These are phyloP conservation scores for Lepidium sativum DNA, from an alignment of 345 rosid species.

Conservation along the genomic window DNA sequence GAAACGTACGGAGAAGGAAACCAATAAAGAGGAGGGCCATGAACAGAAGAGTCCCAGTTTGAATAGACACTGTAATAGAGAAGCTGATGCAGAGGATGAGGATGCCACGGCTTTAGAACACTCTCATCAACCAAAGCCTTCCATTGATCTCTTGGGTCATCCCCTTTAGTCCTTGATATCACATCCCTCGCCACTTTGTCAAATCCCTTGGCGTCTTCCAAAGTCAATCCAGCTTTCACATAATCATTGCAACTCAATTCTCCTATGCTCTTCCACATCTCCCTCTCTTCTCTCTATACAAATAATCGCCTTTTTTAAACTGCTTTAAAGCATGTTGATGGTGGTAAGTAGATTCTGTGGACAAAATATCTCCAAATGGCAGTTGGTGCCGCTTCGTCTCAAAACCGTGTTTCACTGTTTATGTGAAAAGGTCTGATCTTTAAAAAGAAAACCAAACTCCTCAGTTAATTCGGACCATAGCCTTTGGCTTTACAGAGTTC, in stretches of 20 bases:
- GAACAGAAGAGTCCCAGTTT: conserved; percentile 51
- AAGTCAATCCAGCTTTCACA: conserved; percentile 40
- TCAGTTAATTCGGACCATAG: not conserved
- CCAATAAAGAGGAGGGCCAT: too few species aligned
- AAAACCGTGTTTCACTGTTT: not conserved
- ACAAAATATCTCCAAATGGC: not conserved
- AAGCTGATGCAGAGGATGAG: conserved; percentile 65
- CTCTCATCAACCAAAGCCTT: conserved; percentile 33
- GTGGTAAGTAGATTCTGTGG: conserved; percentile 8
- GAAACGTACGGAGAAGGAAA: conserved; percentile 66
- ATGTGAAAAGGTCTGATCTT: not conserved
- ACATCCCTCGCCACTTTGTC: conserved; percentile 26
- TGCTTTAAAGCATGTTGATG: not conserved
- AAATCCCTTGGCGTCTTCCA: conserved; percentile 38
- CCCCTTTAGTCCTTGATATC: conserved; percentile 7
- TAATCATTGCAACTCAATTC: conserved; percentile 49
- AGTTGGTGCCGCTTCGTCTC: not conserved
- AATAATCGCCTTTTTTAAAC: not conserved
- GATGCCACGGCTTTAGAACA: conserved; percentile 58
- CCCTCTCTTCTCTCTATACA: conserved; percentile 3
- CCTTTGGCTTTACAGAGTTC: conserved; percentile 7
- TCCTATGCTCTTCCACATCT: conserved; percentile 28
- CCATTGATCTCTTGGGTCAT: conserved; percentile 62
- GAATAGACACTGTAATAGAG: conserved; percentile 60
- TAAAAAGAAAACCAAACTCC: not conserved